Evolutionary conservation across 2,329 filamentous ascomycete genomes (phyloP).

Genomic region (Cercospora janseana): DNA sequence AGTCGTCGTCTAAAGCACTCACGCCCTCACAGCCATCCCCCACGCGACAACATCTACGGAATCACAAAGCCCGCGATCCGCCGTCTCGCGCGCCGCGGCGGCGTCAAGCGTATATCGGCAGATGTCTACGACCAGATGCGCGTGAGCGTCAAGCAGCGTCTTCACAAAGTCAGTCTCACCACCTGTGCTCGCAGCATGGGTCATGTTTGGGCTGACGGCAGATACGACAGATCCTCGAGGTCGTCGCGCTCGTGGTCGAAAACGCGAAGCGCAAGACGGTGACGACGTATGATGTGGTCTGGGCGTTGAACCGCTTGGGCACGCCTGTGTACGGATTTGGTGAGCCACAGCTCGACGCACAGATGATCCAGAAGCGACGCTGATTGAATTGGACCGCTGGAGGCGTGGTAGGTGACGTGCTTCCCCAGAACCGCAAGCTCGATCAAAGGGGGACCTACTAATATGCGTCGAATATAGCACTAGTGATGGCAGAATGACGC

Average conservation of each 20-base stretch:
- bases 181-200: background rate
- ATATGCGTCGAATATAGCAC: too few species aligned
- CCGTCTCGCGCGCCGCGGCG: slow-evolving; percentile 71
- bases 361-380: too few species aligned
- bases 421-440: too few species aligned
- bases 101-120: slow-evolving; percentile 69
- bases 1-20: background rate
- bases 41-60: slow-evolving; percentile 97
- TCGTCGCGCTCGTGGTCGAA: slow-evolving; percentile 40
- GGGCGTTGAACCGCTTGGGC: slow-evolving; percentile 5
- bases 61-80: slow-evolving; percentile 73
- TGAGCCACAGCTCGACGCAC: too few species aligned
- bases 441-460: too few species aligned
- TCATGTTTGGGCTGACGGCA: background rate
- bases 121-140: slow-evolving; percentile 63
- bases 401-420: too few species aligned
- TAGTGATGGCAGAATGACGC: too few species aligned
- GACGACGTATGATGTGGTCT: slow-evolving; percentile 56
- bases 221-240: background rate
- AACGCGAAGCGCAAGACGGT: slow-evolving; percentile 59
- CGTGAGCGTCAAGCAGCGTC: slow-evolving; percentile 50
- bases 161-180: slow-evolving; percentile 54
- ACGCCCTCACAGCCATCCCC: slow-evolving; percentile 73
- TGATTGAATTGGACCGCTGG: too few species aligned
- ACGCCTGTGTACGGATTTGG: slow-evolving; percentile 11